Base-by-base conservation (phyloP, 1,139 yeast genomes). In the Entelexis paramagnoliae region DNA sequence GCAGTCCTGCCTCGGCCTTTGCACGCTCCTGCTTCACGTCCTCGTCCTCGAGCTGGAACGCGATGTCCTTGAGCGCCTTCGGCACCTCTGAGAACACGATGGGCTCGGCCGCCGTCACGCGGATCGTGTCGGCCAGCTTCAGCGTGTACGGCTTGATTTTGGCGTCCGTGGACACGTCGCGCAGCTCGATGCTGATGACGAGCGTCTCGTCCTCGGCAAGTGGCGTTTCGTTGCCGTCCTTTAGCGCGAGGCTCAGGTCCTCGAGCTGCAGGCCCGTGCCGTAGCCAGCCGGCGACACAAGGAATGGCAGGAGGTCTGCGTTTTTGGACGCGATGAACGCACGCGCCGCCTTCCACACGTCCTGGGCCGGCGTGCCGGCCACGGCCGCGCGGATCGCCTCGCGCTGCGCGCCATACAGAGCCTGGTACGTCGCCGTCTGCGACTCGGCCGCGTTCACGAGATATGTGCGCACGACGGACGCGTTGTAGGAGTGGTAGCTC, bases 221-320 rank as follows among this genome's bases (percentile, higher is more conserved):
- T 29, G 67, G 70, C 60, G 94, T 75, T 8, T 24, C 28, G 65
- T 80, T 84, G 63, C 86, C 89, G 28, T 76, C 73, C 62, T 84
- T 86, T 54, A 91, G 71, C 30, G 88, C 74, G 58, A 85, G 78
- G 1, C 82, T 71, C 0, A 91, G 77, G 65, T 89, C 96, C 66
- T 95, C 78, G 64, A 86, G 87, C 64, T 88, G 96, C 59, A 91
- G 77, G 53, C 98, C 98, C 58, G 85, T 81, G 54, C 87, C 74
- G 78, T 94, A 86, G 51, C 98, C 98, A 59, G 84, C 78, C 10
- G 57, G 50, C 1, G 54, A 48, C 62, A 85, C 88, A 63, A 85
- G 86, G 52, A 88, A 76, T 35, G 71, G 63, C 32, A 74, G 81
- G 61, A 89, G 72, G 11, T 80, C 85, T 1, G 95, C 85, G 38